phyloP scores from a whole-genome alignment of 306 rosid genomes.

The Rosa rugosa region DNA sequence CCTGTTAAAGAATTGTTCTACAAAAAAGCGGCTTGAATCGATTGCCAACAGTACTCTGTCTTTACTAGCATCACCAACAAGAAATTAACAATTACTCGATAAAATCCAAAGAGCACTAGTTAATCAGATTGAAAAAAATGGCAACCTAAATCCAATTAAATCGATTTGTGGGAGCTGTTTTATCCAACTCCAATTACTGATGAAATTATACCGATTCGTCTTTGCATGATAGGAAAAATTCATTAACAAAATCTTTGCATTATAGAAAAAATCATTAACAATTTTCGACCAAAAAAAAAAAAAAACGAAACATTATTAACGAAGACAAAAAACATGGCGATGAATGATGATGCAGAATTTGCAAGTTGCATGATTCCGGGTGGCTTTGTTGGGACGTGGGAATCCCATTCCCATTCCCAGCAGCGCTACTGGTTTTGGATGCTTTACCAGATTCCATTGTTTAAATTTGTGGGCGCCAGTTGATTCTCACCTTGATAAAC shows the following conservation, averaged over 20 bases:
- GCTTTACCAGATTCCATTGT: not conserved
- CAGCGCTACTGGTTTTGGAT: constrained; percentile 10
- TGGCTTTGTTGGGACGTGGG: not conserved
- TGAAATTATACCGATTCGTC: too few relatives aligned
- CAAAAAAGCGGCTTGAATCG: not conserved
- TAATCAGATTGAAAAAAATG: too few relatives aligned
- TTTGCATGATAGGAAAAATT: too few relatives aligned
- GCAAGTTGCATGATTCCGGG: not conserved
- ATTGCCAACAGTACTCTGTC: not conserved
- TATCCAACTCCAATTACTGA: too few relatives aligned
- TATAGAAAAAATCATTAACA: too few relatives aligned
- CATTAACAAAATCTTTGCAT: too few relatives aligned
- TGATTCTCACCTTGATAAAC: not conserved
- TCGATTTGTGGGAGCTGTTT: too few relatives aligned
- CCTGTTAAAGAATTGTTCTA: not conserved
- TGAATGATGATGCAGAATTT: not conserved
- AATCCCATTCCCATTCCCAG: not conserved
- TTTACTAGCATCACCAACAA: not conserved
- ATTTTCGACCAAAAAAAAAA: too few relatives aligned
- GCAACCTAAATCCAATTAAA: too few relatives aligned
- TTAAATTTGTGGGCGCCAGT: not conserved
- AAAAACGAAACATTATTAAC: too few relatives aligned
- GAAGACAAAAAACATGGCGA: not conserved
- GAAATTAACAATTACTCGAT: not conserved
- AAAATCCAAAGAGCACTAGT: too few relatives aligned